Evolutionary conservation across 1,139 yeast species (phyloP).

Genomic region (Schwanniomyces etchellsii): DNA sequence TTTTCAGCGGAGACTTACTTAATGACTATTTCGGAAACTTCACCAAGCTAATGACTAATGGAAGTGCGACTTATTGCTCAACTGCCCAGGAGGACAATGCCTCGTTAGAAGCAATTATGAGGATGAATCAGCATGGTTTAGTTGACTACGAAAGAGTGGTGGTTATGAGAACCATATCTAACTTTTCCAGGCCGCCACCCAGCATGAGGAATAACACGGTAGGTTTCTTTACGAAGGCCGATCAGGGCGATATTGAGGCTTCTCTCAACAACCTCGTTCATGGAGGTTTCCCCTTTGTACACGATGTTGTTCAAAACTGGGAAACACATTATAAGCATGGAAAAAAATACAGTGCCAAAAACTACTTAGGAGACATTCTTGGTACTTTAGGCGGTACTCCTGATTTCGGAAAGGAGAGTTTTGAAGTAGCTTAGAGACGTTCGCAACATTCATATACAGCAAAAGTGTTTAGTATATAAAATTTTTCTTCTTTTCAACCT

Average conservation of each 20-base stretch:
- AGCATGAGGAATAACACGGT: constrained; percentile 36
- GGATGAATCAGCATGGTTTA: constrained; percentile 50
- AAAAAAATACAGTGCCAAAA: constrained; percentile 34
- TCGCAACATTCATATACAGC: too few relatives aligned
- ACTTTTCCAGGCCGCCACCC: constrained; percentile 55
- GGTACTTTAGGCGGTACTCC: constrained; percentile 43
- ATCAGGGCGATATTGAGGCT: constrained; percentile 49
- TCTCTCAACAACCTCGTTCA: constrained; percentile 47
- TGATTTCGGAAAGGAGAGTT: constrained; percentile 19
- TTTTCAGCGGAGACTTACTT: constrained; percentile 50
- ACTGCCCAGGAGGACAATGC: constrained; percentile 72
- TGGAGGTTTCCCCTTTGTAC: constrained; percentile 53
- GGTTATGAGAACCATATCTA: constrained; percentile 59
- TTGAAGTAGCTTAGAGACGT: constrained; percentile 13
- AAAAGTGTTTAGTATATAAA: too few relatives aligned
- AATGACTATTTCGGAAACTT: constrained; percentile 46
- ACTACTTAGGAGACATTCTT: constrained; percentile 57
- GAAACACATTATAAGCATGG: constrained; percentile 35
- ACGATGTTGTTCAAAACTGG: constrained; percentile 52
- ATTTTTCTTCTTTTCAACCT: too few relatives aligned
- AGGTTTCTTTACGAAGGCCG: constrained; percentile 43
- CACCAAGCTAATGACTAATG: constrained; percentile 49
- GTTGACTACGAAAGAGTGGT: constrained; percentile 55
- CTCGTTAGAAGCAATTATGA: constrained; percentile 52
- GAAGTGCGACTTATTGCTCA: constrained; percentile 54